phyloP scores from a whole-genome alignment of 345 rosid genomes.

The Salix viminalis region DNA sequence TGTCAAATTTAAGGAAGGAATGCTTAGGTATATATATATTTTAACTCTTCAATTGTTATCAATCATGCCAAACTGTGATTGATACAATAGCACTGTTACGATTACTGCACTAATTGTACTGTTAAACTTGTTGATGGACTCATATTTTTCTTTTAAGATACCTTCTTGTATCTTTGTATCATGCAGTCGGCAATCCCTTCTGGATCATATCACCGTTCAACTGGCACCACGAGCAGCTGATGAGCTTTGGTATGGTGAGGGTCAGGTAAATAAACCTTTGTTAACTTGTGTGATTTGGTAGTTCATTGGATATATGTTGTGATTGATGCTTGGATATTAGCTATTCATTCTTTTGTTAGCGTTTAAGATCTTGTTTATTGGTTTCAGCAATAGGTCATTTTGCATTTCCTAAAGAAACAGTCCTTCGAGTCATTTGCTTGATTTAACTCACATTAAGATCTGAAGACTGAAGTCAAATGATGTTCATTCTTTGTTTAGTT shows the following conservation, averaged over 20 bases:
- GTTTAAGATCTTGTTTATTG: too few species aligned
- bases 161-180: not conserved
- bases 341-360: too few species aligned
- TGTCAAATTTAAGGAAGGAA: slow-evolving; percentile 68
- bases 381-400: too few species aligned
- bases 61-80: not conserved
- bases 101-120: not conserved
- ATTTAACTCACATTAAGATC: too few species aligned
- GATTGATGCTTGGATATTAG: too few species aligned
- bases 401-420: too few species aligned
- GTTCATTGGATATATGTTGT: too few species aligned
- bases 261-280: slow-evolving; percentile 47
- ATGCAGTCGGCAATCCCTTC: slow-evolving; percentile 78
- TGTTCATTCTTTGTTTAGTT: too few species aligned
- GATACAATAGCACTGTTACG: not conserved
- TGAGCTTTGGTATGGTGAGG: slow-evolving; percentile 83
- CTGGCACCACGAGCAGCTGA: slow-evolving; percentile 97
- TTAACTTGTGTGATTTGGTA: not conserved
- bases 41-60: not conserved
- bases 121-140: not conserved
- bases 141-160: not conserved
- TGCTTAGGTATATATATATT: slow-evolving; percentile 55
- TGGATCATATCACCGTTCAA: slow-evolving; percentile 93
- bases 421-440: too few species aligned
- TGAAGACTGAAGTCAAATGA: too few species aligned